Conservation (phyloP, 495 filamentous ascomycete species). For the Tuber borchii region DNA sequence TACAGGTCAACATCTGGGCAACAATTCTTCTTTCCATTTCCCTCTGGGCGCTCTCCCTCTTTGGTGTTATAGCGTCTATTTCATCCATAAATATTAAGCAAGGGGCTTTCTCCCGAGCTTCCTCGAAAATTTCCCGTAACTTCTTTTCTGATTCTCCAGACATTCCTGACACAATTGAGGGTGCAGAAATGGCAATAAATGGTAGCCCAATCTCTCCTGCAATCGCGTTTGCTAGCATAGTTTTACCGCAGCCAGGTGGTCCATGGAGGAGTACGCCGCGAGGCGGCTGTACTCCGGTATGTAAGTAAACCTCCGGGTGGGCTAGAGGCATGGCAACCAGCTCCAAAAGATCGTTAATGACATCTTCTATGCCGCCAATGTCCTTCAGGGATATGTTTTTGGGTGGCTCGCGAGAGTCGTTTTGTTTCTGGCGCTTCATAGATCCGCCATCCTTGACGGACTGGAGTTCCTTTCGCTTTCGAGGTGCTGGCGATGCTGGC, state of each 20-base stretch:
- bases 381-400: constrained; percentile 69
- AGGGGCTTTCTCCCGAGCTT: constrained; percentile 78
- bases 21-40: constrained; percentile 98
- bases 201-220: constrained; percentile 78
- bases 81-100: constrained; percentile 95
- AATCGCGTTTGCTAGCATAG: constrained; percentile 83
- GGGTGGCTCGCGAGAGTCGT: constrained; percentile 55
- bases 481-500: constrained; percentile 15
- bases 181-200: constrained; percentile 82
- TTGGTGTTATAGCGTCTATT: constrained; percentile 92
- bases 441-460: constrained; percentile 46
- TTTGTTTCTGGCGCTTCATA: constrained; percentile 29
- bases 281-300: constrained; percentile 66
- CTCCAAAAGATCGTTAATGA: constrained; percentile 69
- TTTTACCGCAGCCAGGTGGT: constrained; percentile 92
- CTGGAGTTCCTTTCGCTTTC: constrained; percentile 43
- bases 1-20: constrained; percentile 78
- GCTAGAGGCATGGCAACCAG: constrained; percentile 74
- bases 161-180: constrained; percentile 86
- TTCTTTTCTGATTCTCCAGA: constrained; percentile 95
- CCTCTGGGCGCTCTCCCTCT: constrained; percentile 86
- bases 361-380: constrained; percentile 76
- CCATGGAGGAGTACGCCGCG: constrained; percentile 89
- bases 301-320: constrained; percentile 55
- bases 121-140: constrained; percentile 81